A percentile compares a stretch with the other conserved stretches of the same genome.
phyloP scores from a whole-genome alignment of 306 rosid genomes.

The Astragalus membranaceus region DNA sequence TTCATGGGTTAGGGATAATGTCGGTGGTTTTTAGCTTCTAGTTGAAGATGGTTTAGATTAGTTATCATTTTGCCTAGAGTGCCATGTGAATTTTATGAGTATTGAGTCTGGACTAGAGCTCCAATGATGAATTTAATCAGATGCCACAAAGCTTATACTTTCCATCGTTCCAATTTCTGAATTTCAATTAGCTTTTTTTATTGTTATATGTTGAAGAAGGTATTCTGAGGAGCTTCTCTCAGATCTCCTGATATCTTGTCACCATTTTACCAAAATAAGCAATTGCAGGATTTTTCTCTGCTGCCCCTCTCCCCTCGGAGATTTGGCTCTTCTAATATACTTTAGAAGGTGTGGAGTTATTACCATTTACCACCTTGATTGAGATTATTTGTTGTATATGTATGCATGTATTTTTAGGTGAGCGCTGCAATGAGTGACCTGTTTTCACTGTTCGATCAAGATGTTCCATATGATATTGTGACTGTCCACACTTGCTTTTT shows the following conservation, averaged over 20 bases:
- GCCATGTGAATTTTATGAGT: background rate
- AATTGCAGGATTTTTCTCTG: background rate
- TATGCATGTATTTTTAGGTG: too few species aligned
- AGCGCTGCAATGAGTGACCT: too few species aligned
- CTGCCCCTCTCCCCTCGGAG: background rate
- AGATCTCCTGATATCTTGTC: background rate
- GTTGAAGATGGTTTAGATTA: background rate
- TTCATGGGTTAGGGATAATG: background rate
- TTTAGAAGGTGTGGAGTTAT: background rate
- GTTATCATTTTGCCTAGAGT: background rate
- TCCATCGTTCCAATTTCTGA: constrained; percentile 37
- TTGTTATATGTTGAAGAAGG: constrained; percentile 26
- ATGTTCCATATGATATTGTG: too few species aligned
- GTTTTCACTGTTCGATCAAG: too few species aligned
- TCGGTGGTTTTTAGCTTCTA: background rate
- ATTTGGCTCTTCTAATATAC: background rate
- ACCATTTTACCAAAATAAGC: background rate
- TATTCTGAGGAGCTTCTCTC: constrained; percentile 40
- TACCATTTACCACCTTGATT: too few species aligned
- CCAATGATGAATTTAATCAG: constrained; percentile 31
- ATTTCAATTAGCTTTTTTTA: constrained; percentile 2
- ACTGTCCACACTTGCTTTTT: too few species aligned
- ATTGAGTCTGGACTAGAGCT: constrained; percentile 24
- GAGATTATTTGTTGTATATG: too few species aligned
- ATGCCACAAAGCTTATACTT: background rate